Base-by-base conservation (phyloP, 306 rosid genomes). In the Castanospermum australe region DNA sequence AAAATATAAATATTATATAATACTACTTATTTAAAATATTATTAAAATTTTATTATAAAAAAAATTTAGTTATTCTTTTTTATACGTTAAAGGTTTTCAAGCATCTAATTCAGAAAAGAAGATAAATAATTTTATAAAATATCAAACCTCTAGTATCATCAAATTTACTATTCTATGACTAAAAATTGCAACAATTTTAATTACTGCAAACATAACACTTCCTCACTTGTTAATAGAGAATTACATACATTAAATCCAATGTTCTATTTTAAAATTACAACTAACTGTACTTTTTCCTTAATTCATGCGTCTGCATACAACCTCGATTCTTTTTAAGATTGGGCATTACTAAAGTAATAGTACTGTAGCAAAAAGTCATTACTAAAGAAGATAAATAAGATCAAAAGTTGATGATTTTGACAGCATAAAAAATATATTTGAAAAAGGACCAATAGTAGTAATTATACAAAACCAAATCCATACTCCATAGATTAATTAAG, bases 401-500 rank as follows among this genome's bases (percentile, higher is more conserved):
- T 20, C 10, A 60, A 70, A 71, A 48, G 78, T 36, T 35, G 52
- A 24, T 61, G 83, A 79, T 38, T 70, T 48, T 3, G 83, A 79
- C 78, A 50, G 61, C 65, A 70, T 47, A 70, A 59, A 59, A 70
- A 45, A 68, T 41, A 17, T 38, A 48, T 33, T 20, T 38, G 8
- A 13, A 3, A 24, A 28, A 6, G 36, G 50, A 21, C 33, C 30
- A 55, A 22, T 36, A 55, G 8, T 52, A 54, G 8, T 52, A 54
- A 71, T 33, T 14, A 20, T 6, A 55, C 21, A 41, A 25, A 24
- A 28, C 59, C 20, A 8, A 74, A 24, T 38, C 2, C n/a, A n/a
- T n/a, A n/a, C n/a, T 55, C 45, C 8, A 42, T 20, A 3, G 15
- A 25, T 70, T 35, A 79, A 35, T 39, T n/a, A 73, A 47, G 9